Percentiles rank a stretch among this genome's conserved stretches.
Evolutionary conservation across 2,329 filamentous ascomycete species (phyloP).

Genomic region (Alternaria incomplexa): DNA sequence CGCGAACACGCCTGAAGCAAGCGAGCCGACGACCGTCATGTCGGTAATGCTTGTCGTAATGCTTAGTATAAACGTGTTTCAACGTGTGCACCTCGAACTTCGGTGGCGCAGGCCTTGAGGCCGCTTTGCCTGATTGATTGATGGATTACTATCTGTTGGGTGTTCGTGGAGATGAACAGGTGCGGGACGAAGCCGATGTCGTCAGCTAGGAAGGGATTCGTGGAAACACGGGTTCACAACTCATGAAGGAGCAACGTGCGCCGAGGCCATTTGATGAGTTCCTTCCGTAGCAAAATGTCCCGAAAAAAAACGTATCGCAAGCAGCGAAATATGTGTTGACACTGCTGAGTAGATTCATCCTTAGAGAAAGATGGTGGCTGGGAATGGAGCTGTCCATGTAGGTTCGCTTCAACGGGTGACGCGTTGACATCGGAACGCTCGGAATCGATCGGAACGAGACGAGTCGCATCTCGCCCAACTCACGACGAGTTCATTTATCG

Average conservation of each 20-base stretch:
- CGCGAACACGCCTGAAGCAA: slow-evolving; percentile 1
- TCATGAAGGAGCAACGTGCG: slow-evolving; percentile 10
- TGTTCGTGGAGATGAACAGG: slow-evolving; percentile 13
- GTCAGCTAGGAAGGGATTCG: slow-evolving; percentile 4
- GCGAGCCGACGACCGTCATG: neutral
- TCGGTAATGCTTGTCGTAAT: slow-evolving; percentile 6
- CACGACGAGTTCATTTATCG: neutral
- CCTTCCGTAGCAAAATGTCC: neutral
- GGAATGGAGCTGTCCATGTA: neutral
- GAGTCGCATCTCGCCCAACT: neutral
- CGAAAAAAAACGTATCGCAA: neutral
- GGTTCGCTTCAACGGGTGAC: neutral
- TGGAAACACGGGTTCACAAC: slow-evolving; percentile 17
- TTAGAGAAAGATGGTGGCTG: neutral
- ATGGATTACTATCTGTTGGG: neutral
- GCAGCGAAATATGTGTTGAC: neutral
- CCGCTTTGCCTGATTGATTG: neutral
- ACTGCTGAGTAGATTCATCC: neutral
- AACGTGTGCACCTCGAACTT: neutral
- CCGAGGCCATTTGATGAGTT: neutral
- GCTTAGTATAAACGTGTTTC: slow-evolving; percentile 3
- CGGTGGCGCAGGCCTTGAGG: neutral
- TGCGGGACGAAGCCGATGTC: neutral
- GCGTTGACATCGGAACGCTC: neutral
- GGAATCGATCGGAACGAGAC: neutral